Evolutionary conservation across 2,329 filamentous ascomycete species (phyloP).

Genomic region (Bipolaris victoriae): DNA sequence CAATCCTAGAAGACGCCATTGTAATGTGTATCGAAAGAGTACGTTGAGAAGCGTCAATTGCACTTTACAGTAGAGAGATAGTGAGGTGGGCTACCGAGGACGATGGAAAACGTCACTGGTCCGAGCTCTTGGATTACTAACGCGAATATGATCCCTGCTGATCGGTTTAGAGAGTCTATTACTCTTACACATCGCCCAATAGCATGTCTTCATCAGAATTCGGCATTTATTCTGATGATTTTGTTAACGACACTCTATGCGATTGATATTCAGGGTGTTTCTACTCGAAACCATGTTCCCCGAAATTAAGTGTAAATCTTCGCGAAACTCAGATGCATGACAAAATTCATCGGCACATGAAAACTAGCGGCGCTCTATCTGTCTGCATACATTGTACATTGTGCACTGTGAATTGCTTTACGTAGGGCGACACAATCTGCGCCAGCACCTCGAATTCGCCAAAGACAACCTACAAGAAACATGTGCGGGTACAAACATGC

Average conservation of each 20-base stretch:
- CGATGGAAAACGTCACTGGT: conserved; percentile 32
- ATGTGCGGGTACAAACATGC: too few relatives aligned
- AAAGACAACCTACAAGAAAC: too few relatives aligned
- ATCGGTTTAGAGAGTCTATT: conserved; percentile 28
- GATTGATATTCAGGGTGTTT: background rate
- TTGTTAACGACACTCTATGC: too few relatives aligned
- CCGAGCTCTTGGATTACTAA: conserved; percentile 27
- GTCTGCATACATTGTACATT: too few relatives aligned
- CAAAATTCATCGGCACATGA: too few relatives aligned
- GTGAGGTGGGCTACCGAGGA: conserved; percentile 27
- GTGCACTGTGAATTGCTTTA: too few relatives aligned
- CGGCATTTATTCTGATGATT: background rate
- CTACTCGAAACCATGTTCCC: too few relatives aligned
- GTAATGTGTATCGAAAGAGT: conserved; percentile 11
- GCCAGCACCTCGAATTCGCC: too few relatives aligned
- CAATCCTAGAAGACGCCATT: conserved; percentile 57
- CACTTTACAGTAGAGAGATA: conserved; percentile 9
- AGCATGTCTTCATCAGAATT: background rate
- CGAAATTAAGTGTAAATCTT: too few relatives aligned
- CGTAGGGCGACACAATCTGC: too few relatives aligned
- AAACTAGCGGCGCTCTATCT: too few relatives aligned
- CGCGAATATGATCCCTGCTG: conserved; percentile 13
- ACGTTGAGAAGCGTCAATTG: conserved; percentile 24
- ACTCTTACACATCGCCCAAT: conserved; percentile 18
- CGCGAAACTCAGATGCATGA: too few relatives aligned